These are phyloP conservation scores for Pichia sp. DNA, from an alignment of 1,139 yeast species.

Conservation along the genomic window DNA sequence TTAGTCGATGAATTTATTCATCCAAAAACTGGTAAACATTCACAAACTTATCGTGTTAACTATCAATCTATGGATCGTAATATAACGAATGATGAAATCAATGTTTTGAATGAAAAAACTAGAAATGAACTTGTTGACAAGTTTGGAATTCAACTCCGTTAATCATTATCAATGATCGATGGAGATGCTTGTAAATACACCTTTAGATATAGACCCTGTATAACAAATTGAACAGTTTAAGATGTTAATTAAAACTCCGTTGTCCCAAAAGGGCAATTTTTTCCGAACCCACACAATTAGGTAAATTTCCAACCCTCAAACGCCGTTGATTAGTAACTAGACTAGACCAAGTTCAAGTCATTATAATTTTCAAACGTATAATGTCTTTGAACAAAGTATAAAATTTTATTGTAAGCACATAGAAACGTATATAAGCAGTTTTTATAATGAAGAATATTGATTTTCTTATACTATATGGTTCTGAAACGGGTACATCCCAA, in stretches of 20 bases:
- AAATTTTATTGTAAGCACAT: not conserved
- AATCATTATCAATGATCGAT: slow-evolving; percentile 7
- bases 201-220: not conserved
- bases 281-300: no score
- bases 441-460: not conserved
- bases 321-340: no score
- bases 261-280: not conserved
- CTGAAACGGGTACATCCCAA: slow-evolving; percentile 90
- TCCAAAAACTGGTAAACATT: slow-evolving; percentile 69
- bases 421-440: not conserved
- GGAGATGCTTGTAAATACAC: no score
- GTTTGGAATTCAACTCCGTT: slow-evolving; percentile 61
- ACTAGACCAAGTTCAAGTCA: no score
- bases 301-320: no score
- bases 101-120: slow-evolving; percentile 59
- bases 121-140: slow-evolving; percentile 45
- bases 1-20: slow-evolving; percentile 77
- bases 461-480: slow-evolving; percentile 60
- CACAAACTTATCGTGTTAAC: slow-evolving; percentile 83
- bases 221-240: not conserved
- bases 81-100: slow-evolving; percentile 75
- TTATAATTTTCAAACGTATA: no score
- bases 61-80: slow-evolving; percentile 96
- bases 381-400: no score
- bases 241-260: not conserved